A percentile compares a stretch with the other conserved stretches of the same genome.
phyloP scores from a whole-genome alignment of 805 yeast genomes.

The Spathaspora hagerdaliae region DNA sequence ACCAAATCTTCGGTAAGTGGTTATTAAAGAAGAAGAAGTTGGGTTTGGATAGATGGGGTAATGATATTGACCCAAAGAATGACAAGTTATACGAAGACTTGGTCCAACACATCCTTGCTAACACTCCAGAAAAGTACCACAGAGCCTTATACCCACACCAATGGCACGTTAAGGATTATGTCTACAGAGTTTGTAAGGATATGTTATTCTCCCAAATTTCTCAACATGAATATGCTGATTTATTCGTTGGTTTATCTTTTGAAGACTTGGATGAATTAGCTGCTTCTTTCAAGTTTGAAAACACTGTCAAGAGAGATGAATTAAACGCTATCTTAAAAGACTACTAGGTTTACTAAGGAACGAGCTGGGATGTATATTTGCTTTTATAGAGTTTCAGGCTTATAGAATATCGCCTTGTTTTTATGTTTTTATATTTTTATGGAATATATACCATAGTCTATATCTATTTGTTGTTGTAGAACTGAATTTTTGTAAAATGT shows the following conservation, averaged over 20 bases:
- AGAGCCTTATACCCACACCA: slow-evolving; percentile 37
- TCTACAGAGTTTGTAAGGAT: slow-evolving; percentile 39
- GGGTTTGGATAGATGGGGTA: slow-evolving; percentile 51
- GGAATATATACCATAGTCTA: no score
- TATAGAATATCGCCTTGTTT: no score
- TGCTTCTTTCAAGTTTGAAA: slow-evolving; percentile 48
- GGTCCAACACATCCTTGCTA: slow-evolving; percentile 31
- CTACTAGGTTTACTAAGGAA: slow-evolving; percentile 10
- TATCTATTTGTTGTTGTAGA: no score
- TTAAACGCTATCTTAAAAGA: slow-evolving; percentile 31
- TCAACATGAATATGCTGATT: slow-evolving; percentile 44
- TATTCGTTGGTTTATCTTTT: slow-evolving; percentile 35
- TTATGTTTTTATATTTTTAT: no score
- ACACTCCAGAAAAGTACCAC: slow-evolving; percentile 39
- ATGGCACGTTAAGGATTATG: slow-evolving; percentile 36
- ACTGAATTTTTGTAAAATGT: no score
- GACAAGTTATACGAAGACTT: slow-evolving; percentile 33
- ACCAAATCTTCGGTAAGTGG: slow-evolving; percentile 38
- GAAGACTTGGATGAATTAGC: slow-evolving; percentile 50
- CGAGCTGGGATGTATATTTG: no score
- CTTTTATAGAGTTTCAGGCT: no score
- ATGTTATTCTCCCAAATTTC: slow-evolving; percentile 41
- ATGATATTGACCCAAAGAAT: slow-evolving; percentile 38
- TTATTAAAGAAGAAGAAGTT: slow-evolving; percentile 39
- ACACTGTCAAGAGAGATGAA: slow-evolving; percentile 37